Evolutionary conservation across 2,329 filamentous ascomycete species (phyloP), one percentile per base, ranked within the genome.

Genomic region (Spiromastix sp.): DNA sequence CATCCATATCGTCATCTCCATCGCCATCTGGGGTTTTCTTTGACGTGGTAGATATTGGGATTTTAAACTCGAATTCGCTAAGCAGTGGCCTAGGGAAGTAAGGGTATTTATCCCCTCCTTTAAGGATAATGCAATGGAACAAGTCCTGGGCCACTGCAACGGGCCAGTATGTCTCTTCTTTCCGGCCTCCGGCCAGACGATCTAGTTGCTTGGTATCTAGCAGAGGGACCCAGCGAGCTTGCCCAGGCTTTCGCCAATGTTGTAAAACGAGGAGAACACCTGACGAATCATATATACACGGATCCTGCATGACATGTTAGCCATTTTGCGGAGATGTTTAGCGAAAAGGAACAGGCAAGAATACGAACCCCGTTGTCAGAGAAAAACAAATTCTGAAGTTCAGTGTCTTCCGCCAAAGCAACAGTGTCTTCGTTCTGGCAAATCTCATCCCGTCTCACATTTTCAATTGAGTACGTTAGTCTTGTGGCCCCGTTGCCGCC

Each of bases 71-170:
- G 53, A 98, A 98, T 56, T 98, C 91, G 27, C 81, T 87, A 22
- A 98, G 78, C 24, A 95, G 67, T 2, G 85, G 87, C 7, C 83
- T 79, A 8, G 85, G 91, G 63, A 89, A 96, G 64, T 91, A 95
- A 1, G 89, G 87, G 52, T 95, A 85, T 52, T 81, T 75, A 54
- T 98, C 91, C 22, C 82, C 83, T 43, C 91, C 91, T 63, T 98
- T 98, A 53, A 98, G 78, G 49, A 98, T 96, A 61, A 98, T 95
- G 64, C 93, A 98, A 68, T 96, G 89, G 60, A 98, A 98, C 52
- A 82, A 89, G 51, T 82, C 73, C 49, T 87, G 78, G 2, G 89
- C 85, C 1, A 96, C 87, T 1, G 91, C 91, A 20, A 98, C 85
- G 1, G 91, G 91, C 74, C 87, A 98, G 66, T 98, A 98, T 0